These are phyloP conservation scores for Talaromyces islandicus DNA, from an alignment of 2,329 filamentous ascomycete genomes.

Conservation along the genomic window DNA sequence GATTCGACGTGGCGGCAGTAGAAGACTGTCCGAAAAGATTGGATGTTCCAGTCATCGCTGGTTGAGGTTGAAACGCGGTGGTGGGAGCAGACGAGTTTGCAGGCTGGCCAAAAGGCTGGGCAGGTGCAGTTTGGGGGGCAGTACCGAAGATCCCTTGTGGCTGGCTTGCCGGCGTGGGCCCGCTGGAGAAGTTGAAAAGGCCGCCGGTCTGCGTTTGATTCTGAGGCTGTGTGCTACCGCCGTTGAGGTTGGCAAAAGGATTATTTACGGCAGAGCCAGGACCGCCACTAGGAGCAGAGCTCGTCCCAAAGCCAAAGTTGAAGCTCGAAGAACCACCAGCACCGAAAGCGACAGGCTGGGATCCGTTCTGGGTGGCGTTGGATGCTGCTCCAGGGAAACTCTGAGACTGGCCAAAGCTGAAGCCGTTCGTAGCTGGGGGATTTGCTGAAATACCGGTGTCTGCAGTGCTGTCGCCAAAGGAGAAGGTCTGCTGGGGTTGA, in stretches of 20 bases:
- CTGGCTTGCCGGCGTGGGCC: background rate
- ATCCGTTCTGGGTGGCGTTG: conserved; percentile 18
- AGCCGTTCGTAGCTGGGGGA: conserved; percentile 23
- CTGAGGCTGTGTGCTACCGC: conserved; percentile 10
- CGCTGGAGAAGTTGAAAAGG: conserved; percentile 3
- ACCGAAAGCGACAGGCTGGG: conserved; percentile 26
- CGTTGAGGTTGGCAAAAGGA: conserved; percentile 29
- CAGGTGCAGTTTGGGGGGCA: background rate
- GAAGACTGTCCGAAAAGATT: conserved; percentile 16
- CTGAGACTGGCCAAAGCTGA: conserved; percentile 31
- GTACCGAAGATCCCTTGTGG: background rate
- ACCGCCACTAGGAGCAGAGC: conserved; percentile 22
- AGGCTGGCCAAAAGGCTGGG: conserved; percentile 6
- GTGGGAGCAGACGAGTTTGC: background rate
- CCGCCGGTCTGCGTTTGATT: conserved; percentile 18
- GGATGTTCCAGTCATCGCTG: conserved; percentile 14
- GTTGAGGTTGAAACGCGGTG: conserved; percentile 9
- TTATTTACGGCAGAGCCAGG: conserved; percentile 21
- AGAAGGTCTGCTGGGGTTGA: conserved; percentile 15
- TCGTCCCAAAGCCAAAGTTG: conserved; percentile 12
- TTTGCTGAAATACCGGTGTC: conserved; percentile 17
- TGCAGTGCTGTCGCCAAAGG: conserved; percentile 24
- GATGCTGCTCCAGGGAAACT: conserved; percentile 26
- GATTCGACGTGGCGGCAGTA: background rate
- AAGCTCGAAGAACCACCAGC: conserved; percentile 25